Evolutionary conservation across 768 basidiomycete species (phyloP), one percentile per base, ranked within the genome.

Genomic region (Boletus vermiculosoides): DNA sequence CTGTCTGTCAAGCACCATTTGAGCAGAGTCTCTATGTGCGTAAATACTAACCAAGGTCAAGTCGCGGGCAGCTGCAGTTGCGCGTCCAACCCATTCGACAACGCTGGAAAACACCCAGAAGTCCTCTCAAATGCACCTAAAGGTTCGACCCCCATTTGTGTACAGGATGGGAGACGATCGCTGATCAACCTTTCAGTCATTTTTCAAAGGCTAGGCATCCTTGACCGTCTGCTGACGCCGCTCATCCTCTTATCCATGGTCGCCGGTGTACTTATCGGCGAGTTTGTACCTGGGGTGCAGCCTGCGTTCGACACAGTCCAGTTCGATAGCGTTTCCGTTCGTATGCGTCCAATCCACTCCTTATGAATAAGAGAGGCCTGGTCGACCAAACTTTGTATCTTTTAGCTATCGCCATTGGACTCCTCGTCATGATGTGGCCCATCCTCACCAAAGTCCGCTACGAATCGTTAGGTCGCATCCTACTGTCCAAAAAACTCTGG

Each of bases 391-490:
- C 33, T 20, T 44, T 8, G 2, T 50, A 40, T 47, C 37, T 25
- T 34, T 22, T 58, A 93, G 91, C 90, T 1, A 90, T 93, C 45
- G 86, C 86, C 16, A 77, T 92, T 41, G 92, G 91, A 1, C 81
- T 94, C 37, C 81, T 93, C 18, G 75, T 92, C 50, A 94, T 94
- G 84, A 93, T 93, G 88, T 92, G 89, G 88, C 92, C 90, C 2
- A 80, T 86, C 37, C 79, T 87, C 52, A 83, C 85, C 45, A 86
- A 85, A 72, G 86, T 92, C 11, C 86, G 87, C 65, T 93, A 90
- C 68, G 92, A 93, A 68, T 67, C 73, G 1, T 78, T 94, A 1
- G 85, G 85, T 0, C 56, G 66, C 11, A 69, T 90, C 30, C 80
- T 92, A 60, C 67, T 72, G 2, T 79, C 83, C 1, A 70, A 67